Evolutionary conservation across 192 early-diverging fungal species (phyloP).

Genomic region (Kickxella alabastrina): DNA sequence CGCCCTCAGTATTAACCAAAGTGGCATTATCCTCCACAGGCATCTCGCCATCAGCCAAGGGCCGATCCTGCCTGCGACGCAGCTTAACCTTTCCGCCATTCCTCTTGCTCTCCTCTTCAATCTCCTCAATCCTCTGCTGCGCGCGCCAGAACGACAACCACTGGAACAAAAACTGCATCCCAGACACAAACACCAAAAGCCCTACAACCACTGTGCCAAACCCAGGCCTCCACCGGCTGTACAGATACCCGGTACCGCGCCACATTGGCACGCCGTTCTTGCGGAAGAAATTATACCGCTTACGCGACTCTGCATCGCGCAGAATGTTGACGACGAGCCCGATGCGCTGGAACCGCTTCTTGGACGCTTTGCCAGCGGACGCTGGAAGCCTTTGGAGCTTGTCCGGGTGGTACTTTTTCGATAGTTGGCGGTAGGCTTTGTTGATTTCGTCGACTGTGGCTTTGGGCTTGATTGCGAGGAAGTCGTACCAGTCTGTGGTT

Average conservation of each 20-base stretch:
- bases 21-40: no score
- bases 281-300: conserved; percentile 76
- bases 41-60: no score
- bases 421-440: conserved; percentile 64
- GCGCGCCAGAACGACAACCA: conserved; percentile 61
- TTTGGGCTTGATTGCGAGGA: conserved; percentile 55
- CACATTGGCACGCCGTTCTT: conserved; percentile 78
- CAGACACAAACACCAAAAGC: conserved; percentile 53
- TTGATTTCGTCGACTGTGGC: conserved; percentile 58
- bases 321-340: conserved; percentile 64
- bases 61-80: conserved; percentile 1
- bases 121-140: conserved; percentile 50
- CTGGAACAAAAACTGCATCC: conserved; percentile 64
- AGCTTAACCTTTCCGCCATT: conserved; percentile 12
- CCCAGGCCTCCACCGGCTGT: conserved; percentile 69
- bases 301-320: conserved; percentile 57
- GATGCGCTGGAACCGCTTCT: conserved; percentile 62
- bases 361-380: conserved; percentile 28
- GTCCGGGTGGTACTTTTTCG: conserved; percentile 69
- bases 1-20: conserved; percentile 35
- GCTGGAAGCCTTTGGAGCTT: conserved; percentile 55
- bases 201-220: conserved; percentile 57
- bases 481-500: conserved; percentile 62
- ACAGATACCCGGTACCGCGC: conserved; percentile 73
- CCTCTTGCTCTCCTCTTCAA: conserved; percentile 23